Evolutionary conservation across 1,139 yeast species (phyloP).

Genomic region (Meyerozyma sp.): DNA sequence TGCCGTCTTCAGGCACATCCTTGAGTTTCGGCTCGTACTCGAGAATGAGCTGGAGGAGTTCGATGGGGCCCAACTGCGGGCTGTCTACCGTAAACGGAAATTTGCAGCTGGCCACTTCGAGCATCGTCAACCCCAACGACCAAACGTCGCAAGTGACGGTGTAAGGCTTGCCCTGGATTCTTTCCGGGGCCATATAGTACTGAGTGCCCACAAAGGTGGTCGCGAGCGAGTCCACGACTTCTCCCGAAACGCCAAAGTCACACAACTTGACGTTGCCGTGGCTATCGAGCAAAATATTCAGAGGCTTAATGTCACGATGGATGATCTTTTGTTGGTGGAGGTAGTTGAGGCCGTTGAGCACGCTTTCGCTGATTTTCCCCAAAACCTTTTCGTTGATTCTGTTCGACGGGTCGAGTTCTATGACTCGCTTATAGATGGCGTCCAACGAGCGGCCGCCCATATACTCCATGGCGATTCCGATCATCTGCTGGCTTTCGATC

Average conservation of each 20-base stretch:
- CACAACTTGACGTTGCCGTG: constrained; percentile 85
- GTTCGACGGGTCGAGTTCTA: constrained; percentile 61
- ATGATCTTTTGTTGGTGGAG: constrained; percentile 83
- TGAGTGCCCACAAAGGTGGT: constrained; percentile 94
- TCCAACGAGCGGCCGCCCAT: constrained; percentile 93
- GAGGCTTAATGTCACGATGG: constrained; percentile 93
- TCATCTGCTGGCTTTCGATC: constrained; percentile 69
- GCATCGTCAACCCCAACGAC: constrained; percentile 86
- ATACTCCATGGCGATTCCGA: constrained; percentile 90
- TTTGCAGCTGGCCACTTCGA: constrained; percentile 87
- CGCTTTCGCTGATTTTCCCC: constrained; percentile 85
- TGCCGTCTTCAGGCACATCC: constrained; percentile 73
- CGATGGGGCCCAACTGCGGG: constrained; percentile 61
- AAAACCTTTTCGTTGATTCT: constrained; percentile 88
- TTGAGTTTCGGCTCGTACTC: constrained; percentile 62
- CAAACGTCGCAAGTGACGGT: constrained; percentile 40
- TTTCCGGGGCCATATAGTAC: constrained; percentile 15
- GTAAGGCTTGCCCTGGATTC: constrained; percentile 14
- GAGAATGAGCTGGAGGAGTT: constrained; percentile 72
- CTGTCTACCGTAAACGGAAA: constrained; percentile 55
- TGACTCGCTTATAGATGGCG: constrained; percentile 71
- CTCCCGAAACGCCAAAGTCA: constrained; percentile 98
- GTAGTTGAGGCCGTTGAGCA: constrained; percentile 77
- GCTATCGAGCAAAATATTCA: constrained; percentile 71
- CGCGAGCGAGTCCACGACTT: constrained; percentile 89